Conservation (phyloP, 805 yeast species). For the Cyberlindnera nakhonratchasimensis region DNA sequence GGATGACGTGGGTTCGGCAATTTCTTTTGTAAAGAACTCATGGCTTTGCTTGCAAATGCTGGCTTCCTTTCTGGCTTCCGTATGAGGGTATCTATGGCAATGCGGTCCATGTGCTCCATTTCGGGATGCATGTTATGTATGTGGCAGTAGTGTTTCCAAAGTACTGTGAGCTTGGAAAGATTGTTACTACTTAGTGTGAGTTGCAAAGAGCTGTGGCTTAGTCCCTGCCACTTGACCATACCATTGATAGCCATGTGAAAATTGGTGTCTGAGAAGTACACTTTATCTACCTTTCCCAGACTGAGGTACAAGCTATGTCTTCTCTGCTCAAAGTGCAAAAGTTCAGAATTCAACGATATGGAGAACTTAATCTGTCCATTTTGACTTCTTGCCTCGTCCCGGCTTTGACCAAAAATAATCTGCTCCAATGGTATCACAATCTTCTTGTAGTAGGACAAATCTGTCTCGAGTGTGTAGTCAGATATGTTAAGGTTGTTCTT, state of each 20-base stretch:
- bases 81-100: neutral
- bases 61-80: neutral
- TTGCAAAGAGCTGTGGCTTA: neutral
- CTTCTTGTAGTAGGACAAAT: neutral
- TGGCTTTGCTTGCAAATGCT: neutral
- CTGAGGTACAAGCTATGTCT: neutral
- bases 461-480: neutral
- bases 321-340: neutral
- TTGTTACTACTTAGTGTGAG: neutral
- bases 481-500: neutral
- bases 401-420: neutral
- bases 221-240: neutral
- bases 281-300: neutral
- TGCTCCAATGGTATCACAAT: constrained; percentile 5
- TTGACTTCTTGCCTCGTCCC: neutral
- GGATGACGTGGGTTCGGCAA: neutral
- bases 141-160: neutral
- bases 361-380: neutral
- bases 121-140: neutral
- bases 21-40: neutral
- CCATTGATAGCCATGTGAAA: constrained; percentile 1
- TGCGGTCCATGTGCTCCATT: neutral
- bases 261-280: neutral
- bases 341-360: neutral
- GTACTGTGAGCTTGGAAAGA: neutral